Base-by-base conservation (phyloP, 2,329 filamentous ascomycete species). In the Talaromyces verruculosus region DNA sequence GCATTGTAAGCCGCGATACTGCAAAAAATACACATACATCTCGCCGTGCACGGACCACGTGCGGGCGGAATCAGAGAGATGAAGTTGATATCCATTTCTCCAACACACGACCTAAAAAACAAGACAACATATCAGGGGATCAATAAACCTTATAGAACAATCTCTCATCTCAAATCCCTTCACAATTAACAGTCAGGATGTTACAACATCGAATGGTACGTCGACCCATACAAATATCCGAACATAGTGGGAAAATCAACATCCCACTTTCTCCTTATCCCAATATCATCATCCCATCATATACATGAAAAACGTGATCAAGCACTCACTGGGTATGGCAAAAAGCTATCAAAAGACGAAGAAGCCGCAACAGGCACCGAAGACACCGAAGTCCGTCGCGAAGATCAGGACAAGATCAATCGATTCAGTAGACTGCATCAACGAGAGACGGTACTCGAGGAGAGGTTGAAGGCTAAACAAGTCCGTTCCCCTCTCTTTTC, bases 321-420 rank as follows among this genome's bases (percentile, higher is more conserved):
- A 13, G 0, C 10, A 28, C 60, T 62, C 5, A 53, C 39, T 33
- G 28, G 10, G 10, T 5, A 3, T 7, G 15, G 22, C 11, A 17
- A 2, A 28, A 75, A 98, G 95, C 90, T 99, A 71, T 92, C 92
- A 55, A 96, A 92, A 76, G 94, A 97, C 77, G 94, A 98, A 73
- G 95, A 99, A 80, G 60, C 60, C 37, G 89, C 83, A 66, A 84
- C 88, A 22, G 85, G 84, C 62, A 86, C 87, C 68, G 91, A 95
- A 71, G 95, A 99, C 76, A 90, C 93, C 72, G 91, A 97, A 79
- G 95, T 99, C 67, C 91, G 95, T 67, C 91, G 93, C 74, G 93
- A 98, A 78, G 95, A 99, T 77, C 95, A 99, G 80, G 93, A 98
- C 82, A 96, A 95, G 82, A 99, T 99, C 87, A 99, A 99, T 82